These are phyloP conservation scores for Podospora comata DNA, from an alignment of 495 filamentous ascomycete species.

Conservation along the genomic window DNA sequence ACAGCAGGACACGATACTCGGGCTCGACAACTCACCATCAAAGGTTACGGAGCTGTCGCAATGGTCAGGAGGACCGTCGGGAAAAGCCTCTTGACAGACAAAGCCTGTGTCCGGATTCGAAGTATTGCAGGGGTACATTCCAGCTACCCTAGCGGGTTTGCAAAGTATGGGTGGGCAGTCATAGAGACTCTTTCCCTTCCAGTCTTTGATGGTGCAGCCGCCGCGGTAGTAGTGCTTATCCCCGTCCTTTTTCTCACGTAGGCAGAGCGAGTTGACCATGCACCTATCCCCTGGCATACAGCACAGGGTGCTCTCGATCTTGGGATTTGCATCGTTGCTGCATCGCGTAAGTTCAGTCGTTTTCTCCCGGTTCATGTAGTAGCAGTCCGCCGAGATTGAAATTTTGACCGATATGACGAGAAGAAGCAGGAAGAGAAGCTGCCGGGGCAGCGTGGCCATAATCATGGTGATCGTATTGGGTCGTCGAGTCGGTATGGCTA, in stretches of 20 bases:
- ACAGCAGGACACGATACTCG: neutral
- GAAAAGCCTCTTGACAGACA: neutral
- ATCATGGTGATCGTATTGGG: neutral
- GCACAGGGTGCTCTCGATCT: constrained; percentile 2
- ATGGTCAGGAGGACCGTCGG: too few relatives aligned
- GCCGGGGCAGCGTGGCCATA: neutral
- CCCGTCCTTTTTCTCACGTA: neutral
- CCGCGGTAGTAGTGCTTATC: constrained; percentile 14
- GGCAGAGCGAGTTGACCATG: constrained; percentile 16
- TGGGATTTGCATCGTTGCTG: neutral
- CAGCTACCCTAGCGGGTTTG: neutral
- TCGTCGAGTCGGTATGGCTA: neutral
- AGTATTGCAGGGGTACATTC: neutral
- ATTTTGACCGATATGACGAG: neutral
- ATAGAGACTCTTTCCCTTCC: neutral
- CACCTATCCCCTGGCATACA: constrained; percentile 13
- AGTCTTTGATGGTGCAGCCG: constrained; percentile 8
- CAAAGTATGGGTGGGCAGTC: neutral
- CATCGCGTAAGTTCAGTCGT: constrained; percentile 5
- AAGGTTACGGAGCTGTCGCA: too few relatives aligned
- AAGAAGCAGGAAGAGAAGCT: neutral
- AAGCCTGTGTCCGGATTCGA: neutral
- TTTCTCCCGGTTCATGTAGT: neutral
- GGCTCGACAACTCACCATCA: neutral
- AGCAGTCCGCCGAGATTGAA: neutral